Conservation (phyloP, 2,329 filamentous ascomycete species). For the Periconia macrospinosa region DNA sequence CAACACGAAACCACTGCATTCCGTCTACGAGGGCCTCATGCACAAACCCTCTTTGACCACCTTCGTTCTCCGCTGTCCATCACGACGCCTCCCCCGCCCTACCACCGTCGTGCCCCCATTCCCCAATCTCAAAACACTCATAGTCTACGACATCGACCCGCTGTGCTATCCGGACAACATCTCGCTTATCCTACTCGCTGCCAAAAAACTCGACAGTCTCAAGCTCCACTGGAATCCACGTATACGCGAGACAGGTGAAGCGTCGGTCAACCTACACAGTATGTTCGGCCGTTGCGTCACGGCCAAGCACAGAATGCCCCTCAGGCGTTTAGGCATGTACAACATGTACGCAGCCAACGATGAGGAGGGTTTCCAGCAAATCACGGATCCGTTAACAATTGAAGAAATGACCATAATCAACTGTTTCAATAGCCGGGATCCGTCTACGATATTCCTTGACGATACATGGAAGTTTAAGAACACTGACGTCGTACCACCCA, state of each 20-base stretch:
- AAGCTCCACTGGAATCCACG: conserved; percentile 64
- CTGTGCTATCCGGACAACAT: conserved; percentile 67
- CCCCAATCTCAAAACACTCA: conserved; percentile 56
- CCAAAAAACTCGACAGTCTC: conserved; percentile 57
- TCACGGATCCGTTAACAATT: conserved; percentile 46
- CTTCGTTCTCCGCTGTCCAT: conserved; percentile 60
- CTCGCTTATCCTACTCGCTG: conserved; percentile 56
- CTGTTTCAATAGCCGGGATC: conserved; percentile 50
- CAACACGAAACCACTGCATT: conserved; percentile 61
- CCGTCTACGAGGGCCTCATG: conserved; percentile 60
- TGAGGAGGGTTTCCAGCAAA: conserved; percentile 47
- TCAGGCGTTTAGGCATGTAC: conserved; percentile 58
- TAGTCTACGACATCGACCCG: conserved; percentile 63
- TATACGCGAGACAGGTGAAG: conserved; percentile 62
- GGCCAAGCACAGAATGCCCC: conserved; percentile 48
- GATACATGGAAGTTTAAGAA: conserved; percentile 52
- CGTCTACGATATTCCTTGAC: conserved; percentile 58
- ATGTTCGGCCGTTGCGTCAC: conserved; percentile 60
- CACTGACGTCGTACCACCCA: conserved; percentile 26
- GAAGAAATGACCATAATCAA: conserved; percentile 59
- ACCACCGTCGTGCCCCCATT: conserved; percentile 59
- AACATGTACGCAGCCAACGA: conserved; percentile 61
- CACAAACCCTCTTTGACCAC: conserved; percentile 53
- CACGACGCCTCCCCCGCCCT: conserved; percentile 59
- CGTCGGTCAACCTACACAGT: conserved; percentile 56